Evolutionary conservation across 2,329 filamentous ascomycete genomes (phyloP), one percentile per base, ranked within the genome.

Genomic region (Pseudocercospora vitis): DNA sequence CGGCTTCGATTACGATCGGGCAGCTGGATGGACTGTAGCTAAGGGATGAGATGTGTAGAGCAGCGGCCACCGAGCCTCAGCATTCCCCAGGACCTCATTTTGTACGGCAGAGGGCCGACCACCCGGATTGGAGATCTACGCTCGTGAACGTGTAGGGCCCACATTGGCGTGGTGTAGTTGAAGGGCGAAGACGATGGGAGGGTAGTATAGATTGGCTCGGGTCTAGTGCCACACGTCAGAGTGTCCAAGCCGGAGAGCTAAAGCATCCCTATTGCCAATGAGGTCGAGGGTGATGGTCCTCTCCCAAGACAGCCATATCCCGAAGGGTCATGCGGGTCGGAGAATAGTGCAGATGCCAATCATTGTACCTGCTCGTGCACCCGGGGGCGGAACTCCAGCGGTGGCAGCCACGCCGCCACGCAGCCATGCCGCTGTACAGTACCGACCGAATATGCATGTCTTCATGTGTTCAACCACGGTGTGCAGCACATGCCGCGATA

Each of bases 51-150:
- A 19, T 29, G 24, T 11, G 7, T 45, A 28, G 42, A 51, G 11
- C 31, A 28, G 26, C 9, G 9, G 16, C 21, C 8, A 26, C 33
- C 29, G 47, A 18, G 23, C 28, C 14, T 52, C 35, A 50, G 54
- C 47, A 39, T 53, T 53, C 52, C 47, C 46, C 29, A 16, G 16
- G 32, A n/a, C 29, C 12, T 19, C 52, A 55, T 55, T 48, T 47
- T 55, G 52, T 46, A 33, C 28, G 32, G 16, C 23, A 32, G 24
- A 18, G 42, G 21, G 23, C 23, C 23, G 44, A n/a, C 28, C 26
- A 32, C 5, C 26, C 26, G 44, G 29, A 47, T 33, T 47, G 9
- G 31, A 37, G 29, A 16, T 48, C 18, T 35, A 18, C 24, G 7
- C 3, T 45, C 42, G 42, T 16, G 32, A 35, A 23, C 23, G 37